A percentile compares a stretch with the other conserved stretches of the same genome.
Evolutionary conservation across 2,329 filamentous ascomycete species (phyloP).

Genomic region (Nemania diffusa): DNA sequence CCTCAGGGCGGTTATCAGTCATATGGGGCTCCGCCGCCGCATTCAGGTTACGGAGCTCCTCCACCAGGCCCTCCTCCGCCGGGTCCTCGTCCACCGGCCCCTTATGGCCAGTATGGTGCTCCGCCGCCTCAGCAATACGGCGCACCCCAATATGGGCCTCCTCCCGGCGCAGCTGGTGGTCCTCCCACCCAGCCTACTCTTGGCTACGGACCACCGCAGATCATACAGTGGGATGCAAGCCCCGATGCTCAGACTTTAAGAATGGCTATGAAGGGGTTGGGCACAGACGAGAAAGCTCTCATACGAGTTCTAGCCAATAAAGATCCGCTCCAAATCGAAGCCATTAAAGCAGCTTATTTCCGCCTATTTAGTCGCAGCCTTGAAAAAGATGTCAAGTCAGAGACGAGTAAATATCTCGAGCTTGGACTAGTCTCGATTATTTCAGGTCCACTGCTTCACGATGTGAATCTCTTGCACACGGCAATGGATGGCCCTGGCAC

Average conservation of each 20-base stretch:
- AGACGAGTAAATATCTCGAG: conserved; percentile 80
- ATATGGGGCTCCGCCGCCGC: conserved; percentile 49
- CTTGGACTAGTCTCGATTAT: conserved; percentile 79
- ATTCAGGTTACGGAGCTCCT: conserved; percentile 50
- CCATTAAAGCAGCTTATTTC: conserved; percentile 74
- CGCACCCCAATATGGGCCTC: conserved; percentile 49
- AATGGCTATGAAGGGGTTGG: conserved; percentile 91
- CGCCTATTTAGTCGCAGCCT: conserved; percentile 73
- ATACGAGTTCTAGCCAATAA: conserved; percentile 76
- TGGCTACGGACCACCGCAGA: conserved; percentile 79
- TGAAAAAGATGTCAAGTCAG: conserved; percentile 78
- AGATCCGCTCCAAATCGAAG: conserved; percentile 80
- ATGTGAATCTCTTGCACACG: conserved; percentile 75
- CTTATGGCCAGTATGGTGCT: conserved; percentile 53
- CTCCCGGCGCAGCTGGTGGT: conserved; percentile 41
- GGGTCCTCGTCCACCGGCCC: conserved; percentile 45
- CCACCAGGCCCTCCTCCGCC: conserved; percentile 43
- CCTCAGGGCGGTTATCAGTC: conserved; percentile 37
- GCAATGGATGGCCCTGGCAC: conserved; percentile 85
- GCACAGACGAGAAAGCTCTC: conserved; percentile 83
- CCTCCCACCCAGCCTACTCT: conserved; percentile 73
- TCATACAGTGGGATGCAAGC: conserved; percentile 74
- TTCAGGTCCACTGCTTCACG: conserved; percentile 81
- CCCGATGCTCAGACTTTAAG: conserved; percentile 77
- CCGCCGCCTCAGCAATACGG: conserved; percentile 53